Evolutionary conservation across 2,329 filamentous ascomycete genomes (phyloP), one percentile per base, ranked within the genome.

Genomic region (Neonectria magnoliae): DNA sequence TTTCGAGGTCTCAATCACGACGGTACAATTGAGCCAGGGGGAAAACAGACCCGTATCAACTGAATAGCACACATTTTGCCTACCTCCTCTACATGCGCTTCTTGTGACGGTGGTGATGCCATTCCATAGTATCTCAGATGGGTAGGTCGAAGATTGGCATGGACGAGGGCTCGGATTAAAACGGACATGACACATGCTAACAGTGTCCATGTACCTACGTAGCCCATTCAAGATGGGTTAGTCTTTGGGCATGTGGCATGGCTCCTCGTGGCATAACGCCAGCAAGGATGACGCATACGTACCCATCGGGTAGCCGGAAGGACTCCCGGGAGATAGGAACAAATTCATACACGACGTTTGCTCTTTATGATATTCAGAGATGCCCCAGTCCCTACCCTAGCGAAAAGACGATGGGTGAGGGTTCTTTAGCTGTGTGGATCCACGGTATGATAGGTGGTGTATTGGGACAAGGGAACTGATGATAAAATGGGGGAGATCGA

Each of bases 1-100:
- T 74, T 71, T 70, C 61, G 57, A 69, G 68, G 71, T 73, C 64
- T 69, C 64, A 68, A 67, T 71, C 66, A 71, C 33, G 59, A 64
- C 47, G 51, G 64, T 68, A 71, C 57, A 60, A 74, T 69, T 64
- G 57, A 68, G 59, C 56, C 31, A 64, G 63, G 48, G 67, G 63
- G 48, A 62, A 58, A 56, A 44, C 53, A 66, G 55, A 62, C 53
- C 66, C 62, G 45, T 25, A 65, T 47, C 50, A 63, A 33, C 20
- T 38, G 7, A 41, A 38, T 52, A n/a, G 18, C 27, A 45, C 27
- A 16, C 45, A 31, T 20, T 18, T 51, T 33, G 16, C 29, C n/a
- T 42, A 42, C 38, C 7, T 41, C 18, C 16, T n/a, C n/a, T n/a
- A n/a, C n/a, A 13, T 18, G 27, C 22, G 27, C 13, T 33, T 3